A percentile compares a stretch with the other conserved stretches of the same genome.
These are phyloP conservation scores for Silene noctiflora DNA, from an alignment of 179 eudicot species.

Conservation along the genomic window DNA sequence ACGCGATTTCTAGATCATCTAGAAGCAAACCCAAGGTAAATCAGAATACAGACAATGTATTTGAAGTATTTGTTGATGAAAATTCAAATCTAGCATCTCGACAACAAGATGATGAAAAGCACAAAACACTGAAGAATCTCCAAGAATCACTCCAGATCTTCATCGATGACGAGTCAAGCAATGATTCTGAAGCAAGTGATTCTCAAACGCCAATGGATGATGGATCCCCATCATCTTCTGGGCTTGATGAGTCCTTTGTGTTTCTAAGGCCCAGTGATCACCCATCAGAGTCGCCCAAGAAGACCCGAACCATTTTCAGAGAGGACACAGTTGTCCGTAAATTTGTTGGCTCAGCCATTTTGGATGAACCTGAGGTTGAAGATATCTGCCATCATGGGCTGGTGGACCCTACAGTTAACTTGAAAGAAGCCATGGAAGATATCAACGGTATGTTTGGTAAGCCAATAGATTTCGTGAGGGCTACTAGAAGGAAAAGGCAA, in stretches of 20 bases:
- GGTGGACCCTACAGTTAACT: constrained; percentile 81
- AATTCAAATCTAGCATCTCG: constrained; percentile 32
- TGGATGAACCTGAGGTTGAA: constrained; percentile 78
- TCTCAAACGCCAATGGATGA: constrained; percentile 25
- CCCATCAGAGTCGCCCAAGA: constrained; percentile 34
- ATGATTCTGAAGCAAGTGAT: constrained; percentile 26
- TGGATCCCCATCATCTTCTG: constrained; percentile 32
- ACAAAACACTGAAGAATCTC: constrained; percentile 23
- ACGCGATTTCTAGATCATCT: constrained; percentile 33
- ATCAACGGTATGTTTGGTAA: constrained; percentile 93
- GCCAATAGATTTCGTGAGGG: constrained; percentile 85
- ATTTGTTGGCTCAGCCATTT: constrained; percentile 82
- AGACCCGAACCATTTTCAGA: constrained; percentile 35
- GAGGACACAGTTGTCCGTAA: constrained; percentile 80
- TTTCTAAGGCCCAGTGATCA: constrained; percentile 47
- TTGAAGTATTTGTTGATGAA: constrained; percentile 63
- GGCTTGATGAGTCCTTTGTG: constrained; percentile 7
- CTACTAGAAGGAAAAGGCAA: constrained; percentile 55
- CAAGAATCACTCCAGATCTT: constrained; percentile 62
- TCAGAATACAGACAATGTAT: constrained; percentile 35
- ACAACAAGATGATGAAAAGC: constrained; percentile 16
- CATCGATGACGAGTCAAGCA: constrained; percentile 48
- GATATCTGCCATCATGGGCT: constrained; percentile 75
- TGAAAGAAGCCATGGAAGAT: constrained; percentile 55
- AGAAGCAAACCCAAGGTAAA: constrained; percentile 37